A percentile compares a stretch with the other conserved stretches of the same genome.
Conservation (phyloP, 352 stramenopile species). For the Phytophthora quininea region DNA sequence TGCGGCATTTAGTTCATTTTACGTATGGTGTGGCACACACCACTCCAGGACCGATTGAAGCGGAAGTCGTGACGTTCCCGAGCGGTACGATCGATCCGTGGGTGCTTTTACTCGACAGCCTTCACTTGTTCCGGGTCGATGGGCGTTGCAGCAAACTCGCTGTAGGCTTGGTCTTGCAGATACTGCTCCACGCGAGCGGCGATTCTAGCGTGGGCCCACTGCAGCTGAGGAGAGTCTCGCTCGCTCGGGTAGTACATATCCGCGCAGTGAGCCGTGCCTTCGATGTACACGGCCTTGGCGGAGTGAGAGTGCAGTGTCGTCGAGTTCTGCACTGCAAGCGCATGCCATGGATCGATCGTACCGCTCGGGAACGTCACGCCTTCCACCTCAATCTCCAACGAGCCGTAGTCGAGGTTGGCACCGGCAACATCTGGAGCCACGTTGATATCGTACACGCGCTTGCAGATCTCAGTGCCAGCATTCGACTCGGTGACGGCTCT, state of each 20-base stretch:
- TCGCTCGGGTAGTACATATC: slow-evolving; percentile 83
- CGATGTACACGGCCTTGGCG: slow-evolving; percentile 71
- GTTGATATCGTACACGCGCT: slow-evolving; percentile 79
- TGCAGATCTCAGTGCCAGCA: slow-evolving; percentile 77
- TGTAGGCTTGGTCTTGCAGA: slow-evolving; percentile 27
- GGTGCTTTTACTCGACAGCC: slow-evolving; percentile 25
- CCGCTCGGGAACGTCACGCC: slow-evolving; percentile 83
- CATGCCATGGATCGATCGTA: slow-evolving; percentile 73
- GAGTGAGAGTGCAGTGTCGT: slow-evolving; percentile 63
- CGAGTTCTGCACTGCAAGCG: slow-evolving; percentile 68
- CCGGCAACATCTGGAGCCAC: slow-evolving; percentile 55
- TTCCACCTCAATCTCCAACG: slow-evolving; percentile 78
- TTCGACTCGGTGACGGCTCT: slow-evolving; percentile 76
- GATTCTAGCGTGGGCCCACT: slow-evolving; percentile 78
- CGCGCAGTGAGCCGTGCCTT: slow-evolving; percentile 82
- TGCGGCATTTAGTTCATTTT: too few species aligned
- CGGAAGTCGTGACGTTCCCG: slow-evolving; percentile 81
- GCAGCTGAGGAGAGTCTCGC: slow-evolving; percentile 52
- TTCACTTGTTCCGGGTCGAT: slow-evolving; percentile 14
- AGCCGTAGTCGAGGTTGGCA: slow-evolving; percentile 82
- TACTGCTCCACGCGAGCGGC: slow-evolving; percentile 52
- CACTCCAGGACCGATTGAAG: slow-evolving; percentile 60
- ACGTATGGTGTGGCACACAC: not conserved
- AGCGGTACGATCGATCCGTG: slow-evolving; percentile 86
- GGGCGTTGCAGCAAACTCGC: not conserved